Conservation (phyloP, 441 rosid genomes). For the Isatis lusitanica region DNA sequence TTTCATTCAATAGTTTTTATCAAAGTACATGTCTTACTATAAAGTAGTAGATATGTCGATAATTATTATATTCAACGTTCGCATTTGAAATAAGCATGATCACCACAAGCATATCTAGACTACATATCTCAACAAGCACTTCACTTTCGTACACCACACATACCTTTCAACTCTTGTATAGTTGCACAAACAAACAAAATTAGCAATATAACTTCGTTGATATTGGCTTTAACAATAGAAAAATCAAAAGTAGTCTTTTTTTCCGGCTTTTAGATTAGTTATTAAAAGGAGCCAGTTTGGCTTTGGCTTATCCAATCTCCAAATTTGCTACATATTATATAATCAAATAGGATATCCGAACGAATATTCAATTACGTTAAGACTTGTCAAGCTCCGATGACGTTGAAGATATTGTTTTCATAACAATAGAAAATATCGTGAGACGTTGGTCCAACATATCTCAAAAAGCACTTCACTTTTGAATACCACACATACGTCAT, state of each 20-base stretch:
- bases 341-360: constrained; percentile 17
- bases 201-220: neutral
- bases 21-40: neutral
- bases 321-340: neutral
- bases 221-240: neutral
- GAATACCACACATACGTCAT: neutral
- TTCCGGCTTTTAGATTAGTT: constrained; percentile 6
- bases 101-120: neutral
- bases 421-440: neutral
- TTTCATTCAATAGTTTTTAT: neutral
- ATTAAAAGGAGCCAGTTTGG: neutral
- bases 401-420: constrained; percentile 17
- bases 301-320: neutral
- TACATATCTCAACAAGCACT: neutral
- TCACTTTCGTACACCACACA: no score
- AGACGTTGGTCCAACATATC: constrained; percentile 24
- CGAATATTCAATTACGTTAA: constrained; percentile 32
- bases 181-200: constrained; percentile 13
- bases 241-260: neutral
- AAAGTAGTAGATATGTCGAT: neutral
- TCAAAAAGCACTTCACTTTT: constrained; percentile 19
- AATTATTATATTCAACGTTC: neutral
- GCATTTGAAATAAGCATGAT: neutral
- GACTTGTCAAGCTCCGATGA: constrained; percentile 15
- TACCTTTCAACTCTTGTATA: neutral